Evolutionary conservation across 768 basidiomycete genomes (phyloP).

Genomic region (Lactarius tabidus): DNA sequence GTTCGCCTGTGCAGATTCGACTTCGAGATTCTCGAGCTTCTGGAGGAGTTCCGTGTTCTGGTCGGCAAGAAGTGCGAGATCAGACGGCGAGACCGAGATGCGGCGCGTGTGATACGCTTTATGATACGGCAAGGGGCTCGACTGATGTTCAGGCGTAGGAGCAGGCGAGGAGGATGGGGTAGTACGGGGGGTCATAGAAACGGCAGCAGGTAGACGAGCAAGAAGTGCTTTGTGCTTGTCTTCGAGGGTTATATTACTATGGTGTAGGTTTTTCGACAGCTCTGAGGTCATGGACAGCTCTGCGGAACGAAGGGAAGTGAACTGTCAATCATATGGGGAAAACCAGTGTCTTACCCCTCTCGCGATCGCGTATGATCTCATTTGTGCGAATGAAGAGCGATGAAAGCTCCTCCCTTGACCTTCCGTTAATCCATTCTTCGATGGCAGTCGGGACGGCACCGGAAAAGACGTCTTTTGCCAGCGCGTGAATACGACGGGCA

Average conservation of each 20-base stretch:
- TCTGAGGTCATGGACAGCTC: slow-evolving; percentile 68
- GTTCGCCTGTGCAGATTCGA: slow-evolving; percentile 64
- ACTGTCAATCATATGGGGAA: slow-evolving; percentile 1
- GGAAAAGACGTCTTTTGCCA: slow-evolving; percentile 26
- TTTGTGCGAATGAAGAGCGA: slow-evolving; percentile 69
- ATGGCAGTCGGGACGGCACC: slow-evolving; percentile 23
- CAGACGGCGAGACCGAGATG: slow-evolving; percentile 62
- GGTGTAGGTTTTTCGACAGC: slow-evolving; percentile 64
- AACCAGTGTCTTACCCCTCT: slow-evolving; percentile 53
- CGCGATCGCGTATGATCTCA: slow-evolving; percentile 69
- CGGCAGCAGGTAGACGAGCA: slow-evolving; percentile 46
- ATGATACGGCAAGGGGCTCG: slow-evolving; percentile 22
- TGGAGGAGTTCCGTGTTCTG: slow-evolving; percentile 78
- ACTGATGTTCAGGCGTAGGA: slow-evolving; percentile 24
- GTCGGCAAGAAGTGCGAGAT: slow-evolving; percentile 68
- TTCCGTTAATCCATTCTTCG: slow-evolving; percentile 55
- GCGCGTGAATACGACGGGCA: slow-evolving; percentile 31
- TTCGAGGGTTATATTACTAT: slow-evolving; percentile 65
- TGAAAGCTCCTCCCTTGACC: slow-evolving; percentile 69
- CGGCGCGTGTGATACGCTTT: slow-evolving; percentile 38
- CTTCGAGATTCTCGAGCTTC: slow-evolving; percentile 72
- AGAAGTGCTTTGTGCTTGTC: slow-evolving; percentile 69
- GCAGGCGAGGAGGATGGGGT: slow-evolving; percentile 28
- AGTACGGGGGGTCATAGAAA: slow-evolving; percentile 25
- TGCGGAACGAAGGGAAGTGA: slow-evolving; percentile 27